phyloP scores from a whole-genome alignment of 192 early-diverging fungal species.

The Linnemannia schmuckeri region DNA sequence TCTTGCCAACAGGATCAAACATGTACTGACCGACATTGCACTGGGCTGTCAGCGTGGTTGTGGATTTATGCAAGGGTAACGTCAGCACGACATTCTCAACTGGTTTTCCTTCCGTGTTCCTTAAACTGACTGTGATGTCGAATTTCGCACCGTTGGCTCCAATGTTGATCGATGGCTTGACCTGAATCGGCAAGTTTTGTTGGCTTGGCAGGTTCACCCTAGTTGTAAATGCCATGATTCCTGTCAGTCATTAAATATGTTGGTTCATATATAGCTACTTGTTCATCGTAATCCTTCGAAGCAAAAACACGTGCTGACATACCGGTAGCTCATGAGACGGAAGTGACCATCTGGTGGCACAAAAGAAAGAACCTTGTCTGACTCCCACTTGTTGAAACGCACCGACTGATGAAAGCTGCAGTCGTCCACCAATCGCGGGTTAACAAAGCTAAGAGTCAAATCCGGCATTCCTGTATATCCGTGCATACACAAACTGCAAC shows the following conservation, averaged over 20 bases:
- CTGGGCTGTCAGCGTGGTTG: constrained; percentile 69
- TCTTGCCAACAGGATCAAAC: constrained; percentile 78
- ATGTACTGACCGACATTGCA: constrained; percentile 76
- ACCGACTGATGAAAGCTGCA: constrained; percentile 94
- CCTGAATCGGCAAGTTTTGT: constrained; percentile 69
- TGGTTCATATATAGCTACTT: background rate
- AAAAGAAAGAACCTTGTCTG: constrained; percentile 86
- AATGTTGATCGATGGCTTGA: constrained; percentile 73
- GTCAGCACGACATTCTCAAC: constrained; percentile 74
- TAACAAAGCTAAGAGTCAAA: constrained; percentile 79
- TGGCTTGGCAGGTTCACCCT: constrained; percentile 72
- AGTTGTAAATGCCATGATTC: background rate
- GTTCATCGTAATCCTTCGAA: background rate
- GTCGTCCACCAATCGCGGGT: constrained; percentile 81
- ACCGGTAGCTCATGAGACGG: constrained; percentile 87
- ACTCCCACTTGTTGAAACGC: constrained; percentile 82
- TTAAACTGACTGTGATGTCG: constrained; percentile 73
- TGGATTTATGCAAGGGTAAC: constrained; percentile 70
- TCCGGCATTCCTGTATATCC: constrained; percentile 86
- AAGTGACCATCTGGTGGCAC: constrained; percentile 95
- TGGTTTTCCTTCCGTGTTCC: constrained; percentile 73
- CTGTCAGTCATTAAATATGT: background rate
- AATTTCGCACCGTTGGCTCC: constrained; percentile 76
- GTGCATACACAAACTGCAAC: background rate
- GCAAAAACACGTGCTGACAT: constrained; percentile 11